Percentiles rank a stretch among this genome's conserved stretches.
phyloP scores from a whole-genome alignment of 306 rosid species.

The Quillaja saponaria region DNA sequence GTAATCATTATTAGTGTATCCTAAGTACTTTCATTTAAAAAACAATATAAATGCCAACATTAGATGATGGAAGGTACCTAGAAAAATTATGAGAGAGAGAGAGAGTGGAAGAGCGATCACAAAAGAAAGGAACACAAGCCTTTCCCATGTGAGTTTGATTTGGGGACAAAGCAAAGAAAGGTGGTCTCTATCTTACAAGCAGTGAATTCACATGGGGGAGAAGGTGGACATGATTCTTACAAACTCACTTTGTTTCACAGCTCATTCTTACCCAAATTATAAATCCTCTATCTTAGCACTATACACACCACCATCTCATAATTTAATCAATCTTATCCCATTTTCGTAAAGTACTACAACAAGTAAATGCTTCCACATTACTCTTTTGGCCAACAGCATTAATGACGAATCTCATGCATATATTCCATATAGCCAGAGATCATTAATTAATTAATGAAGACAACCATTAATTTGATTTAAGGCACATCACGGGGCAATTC shows the following conservation, averaged over 20 bases:
- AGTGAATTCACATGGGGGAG: conserved; percentile 86
- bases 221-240: conserved; percentile 61
- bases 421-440: background rate
- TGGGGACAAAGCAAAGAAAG: conserved; percentile 75
- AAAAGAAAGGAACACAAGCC: conserved; percentile 35
- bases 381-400: conserved; percentile 1
- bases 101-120: conserved; percentile 30
- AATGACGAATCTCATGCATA: background rate
- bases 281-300: conserved; percentile 36
- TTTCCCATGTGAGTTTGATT: conserved; percentile 75
- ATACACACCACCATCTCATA: conserved; percentile 17
- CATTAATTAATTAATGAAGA: background rate
- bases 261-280: conserved; percentile 51
- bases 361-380: conserved; percentile 29
- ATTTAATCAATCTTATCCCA: conserved; percentile 39
- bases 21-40: conserved; percentile 36
- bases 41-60: conserved; percentile 44
- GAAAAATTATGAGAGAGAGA: conserved; percentile 34
- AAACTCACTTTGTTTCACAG: conserved; percentile 57
- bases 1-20: conserved; percentile 62
- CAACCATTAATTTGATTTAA: background rate
- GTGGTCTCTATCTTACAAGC: conserved; percentile 50
- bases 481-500: too few species aligned
- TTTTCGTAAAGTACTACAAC: conserved; percentile 14
- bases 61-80: conserved; percentile 47